Base-by-base conservation (phyloP, 2,329 filamentous ascomycete genomes). In the Cladophialophora exuberans region DNA sequence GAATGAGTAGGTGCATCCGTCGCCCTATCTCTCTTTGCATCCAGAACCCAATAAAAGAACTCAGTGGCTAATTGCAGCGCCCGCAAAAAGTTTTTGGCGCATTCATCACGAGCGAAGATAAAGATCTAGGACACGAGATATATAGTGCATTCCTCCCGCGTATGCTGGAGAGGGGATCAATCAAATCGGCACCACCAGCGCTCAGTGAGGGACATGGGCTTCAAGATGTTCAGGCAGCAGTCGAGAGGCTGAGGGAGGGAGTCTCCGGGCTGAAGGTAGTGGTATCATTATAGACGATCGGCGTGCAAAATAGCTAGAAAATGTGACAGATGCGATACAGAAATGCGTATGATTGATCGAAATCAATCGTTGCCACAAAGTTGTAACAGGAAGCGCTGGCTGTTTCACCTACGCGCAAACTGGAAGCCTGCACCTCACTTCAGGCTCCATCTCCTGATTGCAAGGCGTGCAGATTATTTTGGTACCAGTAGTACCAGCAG, bases 261-360 rank as follows among this genome's bases (percentile, higher is more conserved):
- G 72, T 76, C 7, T 70, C 66, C 55, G 73, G 70, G 7, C 65
- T 62, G 56, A 76, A 76, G 62, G 60, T 76, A 9, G 71, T 73
- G 6, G 67, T 75, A 7, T 59, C 61, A 4, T 33, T 64, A 13
- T 62, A 39, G 46, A 15, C n/a, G n/a, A n/a, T n/a, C n/a, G n/a
- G n/a, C n/a, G n/a, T n/a, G n/a, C n/a, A n/a, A n/a, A n/a, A n/a
- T n/a, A n/a, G n/a, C n/a, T n/a, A n/a, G n/a, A n/a, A n/a, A n/a
- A n/a, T n/a, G n/a, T n/a, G n/a, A n/a, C n/a, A n/a, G n/a, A n/a
- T n/a, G n/a, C n/a, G n/a, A n/a, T n/a, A n/a, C n/a, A n/a, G n/a
- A n/a, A n/a, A n/a, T n/a, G n/a, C n/a, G n/a, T n/a, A n/a, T n/a
- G n/a, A n/a, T n/a, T n/a, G n/a, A n/a, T n/a, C n/a, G n/a, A n/a